Conservation (phyloP, 768 basidiomycete genomes). For the Trametes cinnabarina region DNA sequence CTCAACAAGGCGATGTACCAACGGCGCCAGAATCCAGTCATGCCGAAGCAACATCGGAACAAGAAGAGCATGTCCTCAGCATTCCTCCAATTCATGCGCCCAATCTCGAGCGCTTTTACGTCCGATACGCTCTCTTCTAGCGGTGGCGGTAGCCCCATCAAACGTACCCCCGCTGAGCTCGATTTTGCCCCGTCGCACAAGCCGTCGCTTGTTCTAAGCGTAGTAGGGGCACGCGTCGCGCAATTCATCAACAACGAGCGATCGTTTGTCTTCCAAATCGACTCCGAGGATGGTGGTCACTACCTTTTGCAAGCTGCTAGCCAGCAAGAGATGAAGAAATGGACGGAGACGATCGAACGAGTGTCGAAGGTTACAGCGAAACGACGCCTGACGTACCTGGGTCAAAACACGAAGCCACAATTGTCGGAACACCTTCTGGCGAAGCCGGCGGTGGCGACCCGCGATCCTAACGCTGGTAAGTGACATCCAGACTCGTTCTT, state of each 20-base stretch:
- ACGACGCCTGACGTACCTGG: constrained; percentile 77
- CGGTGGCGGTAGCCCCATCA: constrained; percentile 31
- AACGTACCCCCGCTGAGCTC: constrained; percentile 67
- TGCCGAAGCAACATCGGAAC: constrained; percentile 74
- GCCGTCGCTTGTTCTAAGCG: constrained; percentile 70
- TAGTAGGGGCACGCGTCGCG: constrained; percentile 68
- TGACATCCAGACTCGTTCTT: background rate
- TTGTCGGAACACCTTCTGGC: constrained; percentile 71
- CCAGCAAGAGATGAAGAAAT: constrained; percentile 68
- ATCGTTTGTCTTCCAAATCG: constrained; percentile 78
- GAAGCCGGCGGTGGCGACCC: constrained; percentile 53
- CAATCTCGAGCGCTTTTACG: constrained; percentile 82
- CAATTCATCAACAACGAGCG: constrained; percentile 77
- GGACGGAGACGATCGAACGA: constrained; percentile 72
- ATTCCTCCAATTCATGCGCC: constrained; percentile 85
- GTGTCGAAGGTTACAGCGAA: constrained; percentile 74
- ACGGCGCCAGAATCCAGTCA: constrained; percentile 47
- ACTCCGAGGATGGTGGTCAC: constrained; percentile 85
- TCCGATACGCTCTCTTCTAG: constrained; percentile 47
- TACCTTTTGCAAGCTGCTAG: constrained; percentile 74
- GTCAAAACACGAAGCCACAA: constrained; percentile 70
- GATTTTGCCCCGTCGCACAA: constrained; percentile 74
- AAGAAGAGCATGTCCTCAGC: constrained; percentile 85
- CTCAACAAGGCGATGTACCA: constrained; percentile 69
- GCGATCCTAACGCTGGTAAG: constrained; percentile 76